Base-by-base conservation (phyloP, 1,139 yeast species). In the Candida frijolesensis region DNA sequence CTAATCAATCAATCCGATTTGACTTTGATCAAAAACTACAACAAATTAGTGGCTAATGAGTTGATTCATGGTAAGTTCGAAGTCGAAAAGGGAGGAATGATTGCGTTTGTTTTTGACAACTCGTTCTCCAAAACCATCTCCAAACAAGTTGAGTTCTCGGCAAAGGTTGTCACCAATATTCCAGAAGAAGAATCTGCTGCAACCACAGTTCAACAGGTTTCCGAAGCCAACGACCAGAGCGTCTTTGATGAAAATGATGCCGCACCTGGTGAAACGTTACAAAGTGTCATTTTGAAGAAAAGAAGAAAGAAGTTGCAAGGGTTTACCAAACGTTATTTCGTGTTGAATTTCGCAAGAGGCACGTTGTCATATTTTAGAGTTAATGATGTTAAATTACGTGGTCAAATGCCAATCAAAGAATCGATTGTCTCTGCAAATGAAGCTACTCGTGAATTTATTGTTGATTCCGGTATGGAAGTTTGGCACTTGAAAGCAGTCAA, bases 381-480 rank as follows among this genome's bases (percentile, higher is more conserved):
- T 32, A 85, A 88, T 61, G 88, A 86, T 53, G 82, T 83, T 54
- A 83, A 85, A 54, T 79, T 90, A 53, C 79, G 98, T 51, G 99
- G 99, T 48, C 94, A 90, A 61, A 91, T 94, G 90, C 96, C 96
- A 18, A 83, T 94, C 44, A 83, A 81, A 48, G 79, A 87, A 45
- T 84, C 96, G 9, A 89, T 88, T 25, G 83, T 94, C 3, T 83
- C 95, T 52, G 97, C 96, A 1, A 85, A 87, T 59, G 77, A 83
- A 30, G 80, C 80, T 49, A 81, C 82, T 27, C 72, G 83, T 47
- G 88, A 88, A 59, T 84, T 94, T 45, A 85, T 87, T 48, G 80
- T 94, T 55, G 98, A 94, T 66, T 90, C 97, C 0, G 99, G 99
- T 2, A 86, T 94, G 85, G 99, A 94, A 65, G 84, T 89, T 14